Evolutionary conservation across 805 yeast genomes (phyloP).

Genomic region (Hanseniaspora lindneri): DNA sequence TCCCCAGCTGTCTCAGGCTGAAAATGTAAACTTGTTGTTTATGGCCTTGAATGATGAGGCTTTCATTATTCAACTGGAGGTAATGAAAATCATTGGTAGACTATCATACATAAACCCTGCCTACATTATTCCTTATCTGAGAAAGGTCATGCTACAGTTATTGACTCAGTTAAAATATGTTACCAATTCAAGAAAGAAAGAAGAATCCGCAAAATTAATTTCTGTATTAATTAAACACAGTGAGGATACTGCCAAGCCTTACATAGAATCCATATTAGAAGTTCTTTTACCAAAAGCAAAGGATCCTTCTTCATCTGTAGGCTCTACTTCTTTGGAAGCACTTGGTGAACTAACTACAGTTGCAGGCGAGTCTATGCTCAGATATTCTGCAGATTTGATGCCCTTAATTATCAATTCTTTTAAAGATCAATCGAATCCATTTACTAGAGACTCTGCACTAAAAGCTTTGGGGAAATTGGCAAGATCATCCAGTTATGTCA

Average conservation of each 20-base stretch:
- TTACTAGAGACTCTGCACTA: constrained; percentile 80
- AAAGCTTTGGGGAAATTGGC: constrained; percentile 80
- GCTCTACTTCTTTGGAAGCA: constrained; percentile 73
- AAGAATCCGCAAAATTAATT: constrained; percentile 70
- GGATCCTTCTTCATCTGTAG: constrained; percentile 66
- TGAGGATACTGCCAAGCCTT: constrained; percentile 74
- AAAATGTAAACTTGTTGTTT: constrained; percentile 69
- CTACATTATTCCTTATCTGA: constrained; percentile 80
- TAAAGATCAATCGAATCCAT: constrained; percentile 82
- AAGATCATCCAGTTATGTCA: constrained; percentile 85
- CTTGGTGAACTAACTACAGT: constrained; percentile 82
- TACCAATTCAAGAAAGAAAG: constrained; percentile 60
- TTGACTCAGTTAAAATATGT: constrained; percentile 78
- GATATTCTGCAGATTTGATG: constrained; percentile 66
- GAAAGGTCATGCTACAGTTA: constrained; percentile 76
- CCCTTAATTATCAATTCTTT: constrained; percentile 77
- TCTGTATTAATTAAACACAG: constrained; percentile 67
- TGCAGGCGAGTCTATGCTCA: constrained; percentile 72
- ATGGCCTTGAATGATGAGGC: constrained; percentile 86
- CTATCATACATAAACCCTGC: constrained; percentile 84
- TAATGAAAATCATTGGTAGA: constrained; percentile 71
- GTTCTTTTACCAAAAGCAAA: constrained; percentile 65
- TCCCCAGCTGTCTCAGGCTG: constrained; percentile 88
- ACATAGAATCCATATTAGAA: constrained; percentile 80
- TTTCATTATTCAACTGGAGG: constrained; percentile 67